Percentiles rank a stretch among this genome's conserved stretches.
These are phyloP conservation scores for Rosa persica DNA, from an alignment of 306 rosid species.

Conservation along the genomic window DNA sequence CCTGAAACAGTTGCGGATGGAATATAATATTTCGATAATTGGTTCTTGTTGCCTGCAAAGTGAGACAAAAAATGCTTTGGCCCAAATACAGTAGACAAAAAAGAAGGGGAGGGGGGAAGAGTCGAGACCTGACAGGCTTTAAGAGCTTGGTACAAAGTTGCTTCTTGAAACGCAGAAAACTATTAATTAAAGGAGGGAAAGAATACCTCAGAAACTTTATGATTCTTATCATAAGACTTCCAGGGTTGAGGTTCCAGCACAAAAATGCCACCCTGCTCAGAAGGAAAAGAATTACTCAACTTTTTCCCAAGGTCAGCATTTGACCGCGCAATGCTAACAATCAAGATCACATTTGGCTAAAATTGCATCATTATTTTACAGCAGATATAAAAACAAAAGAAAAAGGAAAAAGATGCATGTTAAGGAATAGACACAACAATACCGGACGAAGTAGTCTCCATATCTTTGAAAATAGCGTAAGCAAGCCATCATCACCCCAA, in stretches of 20 bases:
- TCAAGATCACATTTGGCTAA: conserved; percentile 1
- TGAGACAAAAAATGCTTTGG: neutral
- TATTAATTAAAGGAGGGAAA: neutral
- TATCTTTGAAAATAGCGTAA: conserved; percentile 67
- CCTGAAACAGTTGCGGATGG: conserved; percentile 61
- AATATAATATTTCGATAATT: conserved; percentile 50
- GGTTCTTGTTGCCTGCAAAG: conserved; percentile 47
- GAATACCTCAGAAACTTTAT: conserved; percentile 47
- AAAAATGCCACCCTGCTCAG: conserved; percentile 79
- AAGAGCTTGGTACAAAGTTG: neutral
- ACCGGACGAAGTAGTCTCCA: conserved; percentile 87
- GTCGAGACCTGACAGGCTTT: neutral
- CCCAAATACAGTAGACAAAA: neutral
- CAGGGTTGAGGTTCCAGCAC: conserved; percentile 99
- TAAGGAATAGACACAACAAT: conserved; percentile 23
- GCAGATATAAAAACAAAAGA: neutral
- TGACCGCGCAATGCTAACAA: neutral
- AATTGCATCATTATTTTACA: neutral
- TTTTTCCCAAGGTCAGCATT: neutral
- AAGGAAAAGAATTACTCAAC: conserved; percentile 15
- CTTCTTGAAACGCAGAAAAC: neutral
- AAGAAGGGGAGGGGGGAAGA: neutral
- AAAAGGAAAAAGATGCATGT: conserved; percentile 2
- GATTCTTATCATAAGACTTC: conserved; percentile 69
- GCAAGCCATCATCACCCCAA: conserved; percentile 92